Conservation (phyloP, 2,329 filamentous ascomycete genomes). For the Pseudogymnoascus pannorum region DNA sequence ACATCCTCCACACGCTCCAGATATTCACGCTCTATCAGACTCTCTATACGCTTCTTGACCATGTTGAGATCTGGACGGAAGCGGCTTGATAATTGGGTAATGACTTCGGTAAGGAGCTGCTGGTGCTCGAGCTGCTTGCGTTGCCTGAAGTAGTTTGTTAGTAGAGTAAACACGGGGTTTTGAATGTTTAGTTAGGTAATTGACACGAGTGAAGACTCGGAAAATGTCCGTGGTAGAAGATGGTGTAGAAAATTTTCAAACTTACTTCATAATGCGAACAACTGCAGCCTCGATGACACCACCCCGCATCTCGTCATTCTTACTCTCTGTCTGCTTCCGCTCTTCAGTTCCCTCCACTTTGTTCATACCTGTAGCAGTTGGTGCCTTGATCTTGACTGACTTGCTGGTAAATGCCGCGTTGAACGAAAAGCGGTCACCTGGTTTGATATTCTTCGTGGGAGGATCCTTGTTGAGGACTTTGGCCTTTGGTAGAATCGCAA, state of each 20-base stretch:
- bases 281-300: slow-evolving; percentile 70
- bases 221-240: not conserved
- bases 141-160: slow-evolving; percentile 48
- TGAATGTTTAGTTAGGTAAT: not conserved
- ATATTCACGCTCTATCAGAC: slow-evolving; percentile 69
- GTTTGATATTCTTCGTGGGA: slow-evolving; percentile 67
- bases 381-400: slow-evolving; percentile 81
- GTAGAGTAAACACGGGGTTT: slow-evolving; percentile 14
- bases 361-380: slow-evolving; percentile 69
- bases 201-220: not conserved
- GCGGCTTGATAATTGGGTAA: slow-evolving; percentile 58
- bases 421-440: slow-evolving; percentile 72
- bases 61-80: slow-evolving; percentile 71
- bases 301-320: slow-evolving; percentile 64
- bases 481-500: slow-evolving; percentile 78
- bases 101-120: slow-evolving; percentile 63
- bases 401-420: slow-evolving; percentile 77
- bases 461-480: slow-evolving; percentile 75
- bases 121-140: slow-evolving; percentile 65
- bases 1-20: slow-evolving; percentile 66
- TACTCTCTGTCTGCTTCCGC: slow-evolving; percentile 64
- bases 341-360: slow-evolving; percentile 73
- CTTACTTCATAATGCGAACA: slow-evolving; percentile 80
- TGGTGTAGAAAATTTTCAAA: slow-evolving; percentile 21
- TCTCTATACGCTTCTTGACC: slow-evolving; percentile 77